Percentiles rank a stretch among this genome's conserved stretches.
Evolutionary conservation across 768 basidiomycete species (phyloP).

Genomic region (Panaeolus cyanescens): DNA sequence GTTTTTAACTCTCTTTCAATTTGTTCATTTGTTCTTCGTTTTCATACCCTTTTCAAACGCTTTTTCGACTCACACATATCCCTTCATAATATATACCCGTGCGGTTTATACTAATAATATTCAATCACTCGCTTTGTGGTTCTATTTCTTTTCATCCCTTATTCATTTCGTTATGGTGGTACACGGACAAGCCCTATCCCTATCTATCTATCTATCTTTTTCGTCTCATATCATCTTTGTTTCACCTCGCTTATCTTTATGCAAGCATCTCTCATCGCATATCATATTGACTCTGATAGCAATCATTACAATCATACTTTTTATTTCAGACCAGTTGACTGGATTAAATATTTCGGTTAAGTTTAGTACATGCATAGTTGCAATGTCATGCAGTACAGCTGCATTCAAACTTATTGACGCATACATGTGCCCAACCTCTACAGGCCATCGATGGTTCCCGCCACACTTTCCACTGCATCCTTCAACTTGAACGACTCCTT

Average conservation of each 20-base stretch:
- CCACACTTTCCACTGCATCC: constrained; percentile 68
- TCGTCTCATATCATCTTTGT: neutral
- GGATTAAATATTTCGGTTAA: neutral
- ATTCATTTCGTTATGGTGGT: neutral
- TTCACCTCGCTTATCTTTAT: neutral
- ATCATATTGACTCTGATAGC: constrained; percentile 3
- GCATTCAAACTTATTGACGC: neutral
- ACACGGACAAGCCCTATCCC: neutral
- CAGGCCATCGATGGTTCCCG: constrained; percentile 60
- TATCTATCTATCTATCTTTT: neutral
- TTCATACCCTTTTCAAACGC: no score
- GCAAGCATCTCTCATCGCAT: constrained; percentile 2
- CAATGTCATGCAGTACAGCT: neutral
- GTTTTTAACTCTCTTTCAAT: neutral
- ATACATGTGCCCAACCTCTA: constrained; percentile 20
- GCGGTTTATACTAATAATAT: neutral
- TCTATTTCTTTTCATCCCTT: neutral
- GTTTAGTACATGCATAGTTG: neutral
- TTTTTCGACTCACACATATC: neutral
- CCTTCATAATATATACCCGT: neutral
- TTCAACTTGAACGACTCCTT: constrained; percentile 68
- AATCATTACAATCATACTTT: neutral
- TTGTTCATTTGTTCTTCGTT: neutral
- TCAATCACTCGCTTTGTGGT: neutral
- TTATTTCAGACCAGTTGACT: neutral